Evolutionary conservation across 352 stramenopile species (phyloP), one percentile per base, ranked within the genome.

Genomic region (Aphanomyces euteiches): DNA sequence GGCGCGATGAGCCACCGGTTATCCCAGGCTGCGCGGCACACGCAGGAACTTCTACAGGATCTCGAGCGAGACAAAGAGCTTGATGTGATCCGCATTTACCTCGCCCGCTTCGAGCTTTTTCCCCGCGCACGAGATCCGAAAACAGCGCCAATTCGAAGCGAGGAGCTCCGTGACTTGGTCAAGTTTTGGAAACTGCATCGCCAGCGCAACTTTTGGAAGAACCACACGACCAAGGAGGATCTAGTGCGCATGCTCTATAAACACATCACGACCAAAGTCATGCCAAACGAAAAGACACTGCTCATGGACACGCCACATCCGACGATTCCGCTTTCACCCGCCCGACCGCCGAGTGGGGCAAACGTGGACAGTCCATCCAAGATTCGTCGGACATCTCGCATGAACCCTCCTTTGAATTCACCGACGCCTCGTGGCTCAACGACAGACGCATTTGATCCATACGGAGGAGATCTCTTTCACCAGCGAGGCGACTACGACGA

Each of bases 111-210:
- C 78, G 90, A 93, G 56, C 78, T 93, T 54, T 93, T 95, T 69
- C 85, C 84, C 39, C 84, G 83, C 41, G 92, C 91, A 43, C 83
- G 86, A 15, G 87, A 92, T 73, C 85, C 85, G 3, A 75, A 92
- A 60, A 95, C 93, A 78, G 93, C 85, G 50, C 86, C 83, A 28
- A 95, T 94, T 75, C 83, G 84, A 45, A 75, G 91, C 28, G 89
- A 97, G 53, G 88, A 97, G 77, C 83, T 97, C 48, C 96, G 96
- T 73, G 91, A 97, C 66, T 78, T 97, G 8, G 89, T 96, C 13
- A 92, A 95, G 67, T 83, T 93, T 75, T 97, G 90, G 88, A 96
- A 96, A 73, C 79, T 96, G 4, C 90, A 97, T 60, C 83, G 81
- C 6, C 85, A 96, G 73, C 88, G 89, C 8, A 85, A 87, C 15